phyloP scores from a whole-genome alignment of 2,329 filamentous ascomycete genomes.

The Periconia digitata region DNA sequence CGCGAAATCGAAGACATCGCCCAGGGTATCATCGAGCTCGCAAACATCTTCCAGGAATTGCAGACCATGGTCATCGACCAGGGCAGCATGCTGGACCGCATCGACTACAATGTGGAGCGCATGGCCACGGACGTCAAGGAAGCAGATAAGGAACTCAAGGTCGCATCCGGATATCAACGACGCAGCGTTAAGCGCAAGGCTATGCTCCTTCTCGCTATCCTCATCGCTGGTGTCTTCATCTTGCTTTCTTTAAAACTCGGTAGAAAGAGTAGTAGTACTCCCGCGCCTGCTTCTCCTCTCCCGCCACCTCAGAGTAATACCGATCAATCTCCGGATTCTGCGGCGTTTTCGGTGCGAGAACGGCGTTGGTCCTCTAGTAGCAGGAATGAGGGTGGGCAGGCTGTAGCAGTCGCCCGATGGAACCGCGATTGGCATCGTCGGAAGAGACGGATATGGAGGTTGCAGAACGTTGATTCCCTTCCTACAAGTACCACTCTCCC shows the following conservation, averaged over 20 bases:
- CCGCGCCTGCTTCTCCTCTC: slow-evolving; percentile 19
- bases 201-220: slow-evolving; percentile 80
- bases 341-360: slow-evolving; percentile 6
- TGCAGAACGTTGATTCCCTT: slow-evolving; percentile 18
- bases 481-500: background rate
- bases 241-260: slow-evolving; percentile 81
- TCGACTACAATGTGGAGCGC: slow-evolving; percentile 86
- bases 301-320: slow-evolving; percentile 1
- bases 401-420: slow-evolving; percentile 15
- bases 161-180: slow-evolving; percentile 85
- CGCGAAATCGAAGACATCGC: slow-evolving; percentile 97
- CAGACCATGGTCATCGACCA: slow-evolving; percentile 78
- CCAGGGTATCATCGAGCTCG: slow-evolving; percentile 94
- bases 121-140: slow-evolving; percentile 93
- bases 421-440: slow-evolving; percentile 37
- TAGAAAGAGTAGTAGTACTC: slow-evolving; percentile 36
- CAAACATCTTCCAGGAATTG: slow-evolving; percentile 94
- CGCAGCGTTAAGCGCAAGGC: slow-evolving; percentile 88
- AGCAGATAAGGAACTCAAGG: slow-evolving; percentile 87
- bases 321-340: slow-evolving; percentile 22
- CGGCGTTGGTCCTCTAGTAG: background rate
- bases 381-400: slow-evolving; percentile 6
- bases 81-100: slow-evolving; percentile 54
- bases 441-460: slow-evolving; percentile 38
- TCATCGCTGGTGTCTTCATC: slow-evolving; percentile 84